These are phyloP conservation scores for Auriculariales sp. DNA, from an alignment of 768 basidiomycete species.

Conservation along the genomic window DNA sequence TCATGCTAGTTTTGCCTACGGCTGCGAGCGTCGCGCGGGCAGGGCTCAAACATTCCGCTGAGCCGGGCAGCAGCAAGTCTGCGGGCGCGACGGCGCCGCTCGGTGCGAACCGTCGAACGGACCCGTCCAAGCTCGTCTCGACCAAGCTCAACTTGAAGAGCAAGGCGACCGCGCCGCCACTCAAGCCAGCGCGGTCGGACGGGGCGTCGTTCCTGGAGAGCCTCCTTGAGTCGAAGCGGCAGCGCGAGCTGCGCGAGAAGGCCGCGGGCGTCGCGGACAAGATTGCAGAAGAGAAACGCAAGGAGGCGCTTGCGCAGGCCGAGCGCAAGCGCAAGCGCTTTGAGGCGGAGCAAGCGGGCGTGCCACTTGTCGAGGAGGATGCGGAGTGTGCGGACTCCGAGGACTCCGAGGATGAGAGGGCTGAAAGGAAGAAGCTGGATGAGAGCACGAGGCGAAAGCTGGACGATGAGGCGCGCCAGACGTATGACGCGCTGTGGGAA, in stretches of 20 bases:
- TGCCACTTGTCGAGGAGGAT: background rate
- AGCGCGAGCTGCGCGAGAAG: constrained; percentile 16
- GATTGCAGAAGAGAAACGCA: constrained; percentile 13
- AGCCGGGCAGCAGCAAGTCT: background rate
- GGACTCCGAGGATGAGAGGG: background rate
- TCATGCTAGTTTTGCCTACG: background rate
- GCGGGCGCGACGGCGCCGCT: background rate
- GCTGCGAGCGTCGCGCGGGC: background rate
- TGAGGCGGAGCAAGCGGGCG: background rate
- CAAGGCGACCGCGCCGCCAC: background rate
- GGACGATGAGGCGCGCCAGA: constrained; percentile 9
- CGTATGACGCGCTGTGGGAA: background rate
- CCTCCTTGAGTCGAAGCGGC: constrained; percentile 12
- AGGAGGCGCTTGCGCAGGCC: too few species aligned
- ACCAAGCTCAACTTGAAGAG: background rate
- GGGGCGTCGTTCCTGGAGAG: constrained; percentile 6
- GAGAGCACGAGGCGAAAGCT: constrained; percentile 7
- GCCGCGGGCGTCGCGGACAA: constrained; percentile 17
- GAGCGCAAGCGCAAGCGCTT: background rate
- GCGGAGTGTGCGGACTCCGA: background rate
- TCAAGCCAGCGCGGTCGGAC: background rate
- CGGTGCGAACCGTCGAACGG: background rate
- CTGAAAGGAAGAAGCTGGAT: background rate
- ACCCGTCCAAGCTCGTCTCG: too few species aligned
- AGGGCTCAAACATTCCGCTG: background rate